Base-by-base conservation (phyloP, 208 protist species). In the Leptomonas pyrrhocoris region DNA sequence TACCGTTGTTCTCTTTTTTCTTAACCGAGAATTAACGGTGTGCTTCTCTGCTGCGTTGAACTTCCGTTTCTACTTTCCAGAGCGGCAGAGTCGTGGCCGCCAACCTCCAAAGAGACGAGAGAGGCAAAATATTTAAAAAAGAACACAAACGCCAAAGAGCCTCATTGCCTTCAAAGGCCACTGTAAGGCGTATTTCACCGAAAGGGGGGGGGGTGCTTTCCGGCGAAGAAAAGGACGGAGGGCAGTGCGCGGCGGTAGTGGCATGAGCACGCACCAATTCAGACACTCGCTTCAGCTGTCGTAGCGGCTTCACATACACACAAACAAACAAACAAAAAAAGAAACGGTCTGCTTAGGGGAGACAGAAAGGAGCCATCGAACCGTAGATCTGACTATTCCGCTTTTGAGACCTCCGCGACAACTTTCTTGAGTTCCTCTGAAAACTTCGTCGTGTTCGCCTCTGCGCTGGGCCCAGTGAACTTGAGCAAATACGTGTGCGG, bases 401-500 rank as follows among this genome's bases (percentile, higher is more conserved):
- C 43, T 21, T 71, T 68, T 15, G 45, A 62, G 9, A 21, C 42
- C 30, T 66, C 58, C 25, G 71, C 38, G 23, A 78, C 28, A 13
- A 78, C 53, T 68, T 83, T 75, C 54, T 80, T 78, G 21, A 93
- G 57, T 45, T 66, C 78, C 45, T 81, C 81, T 19, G 78, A 78
- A 51, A 95, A 89, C 54, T 68, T 81, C 38, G 68, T 77, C 21
- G 81, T 81, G 56, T 79, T 85, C 19, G 62, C 67, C 45, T 80
- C 85, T 5, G 71, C 83, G 34, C 74, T 77, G 23, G 76, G 70
- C 11, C 90, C 90, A 4, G 81, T 85, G 55, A 93, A 91, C 60
- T 86, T 86, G 43, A 95, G 67, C 23, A 90, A 49, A 55, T 93
- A 95, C 16, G 83, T 93, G 23, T 64, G 48, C 18, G 79, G 49